Base-by-base conservation (phyloP, 2,329 filamentous ascomycete genomes). In the Cylindrodendrum hubeiense region DNA sequence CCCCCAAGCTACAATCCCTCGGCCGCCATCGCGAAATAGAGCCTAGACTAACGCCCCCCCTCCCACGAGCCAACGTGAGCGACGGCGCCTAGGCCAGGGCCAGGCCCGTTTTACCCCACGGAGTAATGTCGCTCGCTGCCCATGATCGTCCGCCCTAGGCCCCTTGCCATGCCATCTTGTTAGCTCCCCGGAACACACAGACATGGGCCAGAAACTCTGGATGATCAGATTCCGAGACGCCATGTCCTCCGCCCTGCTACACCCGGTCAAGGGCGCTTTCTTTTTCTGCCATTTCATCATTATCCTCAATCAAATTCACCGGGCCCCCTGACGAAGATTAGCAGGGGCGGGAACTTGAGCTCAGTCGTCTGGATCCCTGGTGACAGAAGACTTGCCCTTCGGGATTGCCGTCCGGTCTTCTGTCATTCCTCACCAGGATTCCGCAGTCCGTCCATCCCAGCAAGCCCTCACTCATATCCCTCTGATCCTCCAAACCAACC, bases 41-140 rank as follows among this genome's bases (percentile, higher is more conserved):
- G 37, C 46, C 26, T 33, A 13, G n/a, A 15, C 46, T 10, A 49
- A 30, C 43, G 17, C 30, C 5, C 43, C 43, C 24, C 50, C 13
- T 57, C 15, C 22, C n/a, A 15, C n/a, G n/a, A 34, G 15, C n/a
- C 12, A 50, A 50, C 26, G 33, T 21, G 21, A 61, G 24, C 19
- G 33, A n/a, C 46, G 26, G 21, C 46, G 46, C 34, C 52, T n/a
- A 51, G 28, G 24, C 44, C 24, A 55, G 47, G 51, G 33, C 46
- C 22, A 47, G 44, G 44, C 44, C 43, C 30, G 33, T 55, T 62
- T 62, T 62, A 62, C 59, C 59, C 59, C 59, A 62, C 51, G 44
- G 52, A 62, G 59, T 44, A 56, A 50, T 56, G 59, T 47, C 59
- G 51, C 58, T 61, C 58, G 47, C 59, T 56, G 34, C 30, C 59